Conservation (phyloP, 306 rosid species). For the Trifolium repens region DNA sequence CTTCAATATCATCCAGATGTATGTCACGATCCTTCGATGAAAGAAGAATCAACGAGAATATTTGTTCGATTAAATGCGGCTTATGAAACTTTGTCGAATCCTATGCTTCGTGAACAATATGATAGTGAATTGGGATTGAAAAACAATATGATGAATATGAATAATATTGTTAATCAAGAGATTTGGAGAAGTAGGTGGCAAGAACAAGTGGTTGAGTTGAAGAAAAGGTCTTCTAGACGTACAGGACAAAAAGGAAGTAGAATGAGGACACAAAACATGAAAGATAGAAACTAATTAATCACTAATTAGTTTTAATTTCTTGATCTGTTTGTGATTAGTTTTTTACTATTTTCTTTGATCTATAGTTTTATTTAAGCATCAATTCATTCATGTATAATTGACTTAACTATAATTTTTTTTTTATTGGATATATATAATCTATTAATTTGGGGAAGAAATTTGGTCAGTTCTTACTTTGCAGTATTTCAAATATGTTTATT, state of each 20-base stretch:
- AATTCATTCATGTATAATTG: conserved; percentile 23
- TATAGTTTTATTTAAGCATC: conserved; percentile 2
- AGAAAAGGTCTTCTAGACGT: conserved; percentile 51
- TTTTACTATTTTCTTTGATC: neutral
- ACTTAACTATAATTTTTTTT: neutral
- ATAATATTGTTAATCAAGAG: conserved; percentile 10
- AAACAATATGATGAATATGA: neutral
- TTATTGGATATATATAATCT: neutral
- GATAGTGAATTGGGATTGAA: conserved; percentile 50
- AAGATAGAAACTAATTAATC: conserved; percentile 10
- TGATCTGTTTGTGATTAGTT: neutral
- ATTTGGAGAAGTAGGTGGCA: conserved; percentile 45
- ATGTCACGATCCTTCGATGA: conserved; percentile 51
- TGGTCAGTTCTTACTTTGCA: neutral
- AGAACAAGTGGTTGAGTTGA: conserved; percentile 58
- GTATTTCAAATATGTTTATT: neutral
- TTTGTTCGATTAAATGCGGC: conserved; percentile 66
- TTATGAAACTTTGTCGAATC: conserved; percentile 66
- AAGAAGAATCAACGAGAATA: conserved; percentile 56
- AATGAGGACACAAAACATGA: conserved; percentile 51
- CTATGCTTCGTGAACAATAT: conserved; percentile 55
- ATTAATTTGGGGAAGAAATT: neutral
- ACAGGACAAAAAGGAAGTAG: conserved; percentile 49
- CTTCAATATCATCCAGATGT: conserved; percentile 77
- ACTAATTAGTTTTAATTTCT: neutral